A percentile compares a stretch with the other conserved stretches of the same genome.
phyloP scores from a whole-genome alignment of 768 basidiomycete genomes.

The Kwoniella sp. region DNA sequence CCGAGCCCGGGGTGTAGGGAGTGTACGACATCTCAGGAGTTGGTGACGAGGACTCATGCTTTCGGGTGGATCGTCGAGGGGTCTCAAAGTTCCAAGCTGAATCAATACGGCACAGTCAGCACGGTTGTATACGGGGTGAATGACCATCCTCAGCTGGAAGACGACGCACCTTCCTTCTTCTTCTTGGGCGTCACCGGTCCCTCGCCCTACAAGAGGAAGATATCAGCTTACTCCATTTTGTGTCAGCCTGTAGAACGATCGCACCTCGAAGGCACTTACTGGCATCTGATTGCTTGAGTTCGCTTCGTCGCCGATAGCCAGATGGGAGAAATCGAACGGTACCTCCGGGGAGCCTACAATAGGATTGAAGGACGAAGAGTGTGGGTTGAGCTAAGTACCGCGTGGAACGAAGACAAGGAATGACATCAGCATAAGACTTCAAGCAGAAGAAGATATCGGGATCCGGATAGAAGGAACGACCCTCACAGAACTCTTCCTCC shows the following conservation, averaged over 20 bases:
- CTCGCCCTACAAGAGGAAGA: neutral
- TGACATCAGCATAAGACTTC: neutral
- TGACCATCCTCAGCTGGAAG: neutral
- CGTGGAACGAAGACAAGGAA: neutral
- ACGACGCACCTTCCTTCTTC: constrained; percentile 12
- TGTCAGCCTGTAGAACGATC: too few species aligned
- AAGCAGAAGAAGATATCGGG: neutral
- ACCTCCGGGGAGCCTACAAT: neutral
- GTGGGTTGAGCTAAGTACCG: constrained; percentile 16
- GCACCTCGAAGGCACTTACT: too few species aligned
- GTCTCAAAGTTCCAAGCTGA: constrained; percentile 9
- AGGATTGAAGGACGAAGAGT: constrained; percentile 17
- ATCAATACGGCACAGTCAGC: neutral
- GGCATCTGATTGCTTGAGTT: neutral
- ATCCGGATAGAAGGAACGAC: neutral
- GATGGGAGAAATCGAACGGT: neutral
- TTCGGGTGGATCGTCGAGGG: constrained; percentile 6
- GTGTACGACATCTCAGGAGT: constrained; percentile 4
- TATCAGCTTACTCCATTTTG: neutral
- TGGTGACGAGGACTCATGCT: neutral
- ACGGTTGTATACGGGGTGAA: too few species aligned
- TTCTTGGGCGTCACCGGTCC: constrained; percentile 14
- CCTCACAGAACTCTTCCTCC: constrained; percentile 8
- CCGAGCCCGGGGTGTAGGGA: constrained; percentile 11
- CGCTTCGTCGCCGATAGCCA: neutral